Evolutionary conservation across 169 alveolate species (phyloP), one percentile per base, ranked within the genome.

Genomic region (Plasmodium sp.): DNA sequence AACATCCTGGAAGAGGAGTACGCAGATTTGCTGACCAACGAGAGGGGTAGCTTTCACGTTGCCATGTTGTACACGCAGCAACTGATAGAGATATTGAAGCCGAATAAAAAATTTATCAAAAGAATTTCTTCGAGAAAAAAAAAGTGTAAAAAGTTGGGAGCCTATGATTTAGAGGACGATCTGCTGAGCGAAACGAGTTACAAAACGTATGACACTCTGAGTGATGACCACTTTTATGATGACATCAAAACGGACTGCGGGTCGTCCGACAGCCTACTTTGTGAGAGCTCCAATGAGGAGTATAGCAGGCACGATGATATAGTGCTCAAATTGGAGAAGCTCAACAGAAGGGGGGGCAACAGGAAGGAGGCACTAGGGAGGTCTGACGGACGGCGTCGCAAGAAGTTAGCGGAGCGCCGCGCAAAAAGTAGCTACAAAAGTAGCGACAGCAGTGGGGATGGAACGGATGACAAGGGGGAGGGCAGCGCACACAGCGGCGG

Each of bases 31-130:
- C 80, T 90, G 58, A 79, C 94, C 5, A 90, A 80, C 41, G 90
- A 79, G 18, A 54, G 48, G n/a, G 94, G 84, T 1, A 80, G 81
- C 36, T 81, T 90, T 67, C 31, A 80, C 43, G 80, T 90, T 36
- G 94, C 94, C 1, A 90, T 90, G 94, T n/a, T 90, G 34, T 90
- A 80, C 54, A 90, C 94, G 34, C 94, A 90, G 62, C 94, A 90
- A 74, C 73, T 90, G 62, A 90, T 90, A 58, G 94, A 90, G 82
- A 90, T 90, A 39, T 48, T 90, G 74, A 90, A 74, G 51, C 94
- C 94, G 9, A 51, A 90, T 80, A 90, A 90, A 67, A 54, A 31
- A 43, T 79, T 80, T 79, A 90, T 90, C 43, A 90, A 90, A 81
- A 74, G 9, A 33, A 74, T 73, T 12, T 74, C 85, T 74, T 85